Conservation (phyloP, 225 moss, liverwort and hornwort genomes). For the Takakia lepidozioides region DNA sequence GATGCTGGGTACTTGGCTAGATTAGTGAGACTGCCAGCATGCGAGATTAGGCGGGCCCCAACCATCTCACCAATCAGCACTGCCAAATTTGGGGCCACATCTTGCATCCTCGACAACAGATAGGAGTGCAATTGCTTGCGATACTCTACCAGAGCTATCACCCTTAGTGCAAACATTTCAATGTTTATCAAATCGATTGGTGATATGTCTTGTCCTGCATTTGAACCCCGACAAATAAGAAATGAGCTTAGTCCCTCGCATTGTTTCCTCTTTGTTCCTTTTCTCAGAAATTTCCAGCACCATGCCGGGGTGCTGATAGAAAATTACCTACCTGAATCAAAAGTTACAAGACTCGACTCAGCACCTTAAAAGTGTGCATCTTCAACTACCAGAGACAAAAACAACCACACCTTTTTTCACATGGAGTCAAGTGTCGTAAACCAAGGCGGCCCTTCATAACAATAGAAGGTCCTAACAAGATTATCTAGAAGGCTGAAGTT, state of each 20-base stretch:
- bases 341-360: not conserved
- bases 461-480: no score
- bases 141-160: constrained; percentile 75
- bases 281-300: no score
- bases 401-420: no score
- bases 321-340: no score
- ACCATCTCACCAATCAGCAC: constrained; percentile 96
- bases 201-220: constrained; percentile 89
- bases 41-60: constrained; percentile 90
- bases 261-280: no score
- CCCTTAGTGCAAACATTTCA: constrained; percentile 70
- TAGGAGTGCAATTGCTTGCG: constrained; percentile 90
- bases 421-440: no score
- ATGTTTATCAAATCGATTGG: constrained; percentile 93
- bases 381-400: not conserved
- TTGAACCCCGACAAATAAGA: no score
- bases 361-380: not conserved
- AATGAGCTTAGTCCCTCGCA: no score
- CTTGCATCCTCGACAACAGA: constrained; percentile 88
- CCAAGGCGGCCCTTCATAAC: no score
- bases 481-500: no score
- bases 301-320: no score
- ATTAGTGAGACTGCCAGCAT: constrained; percentile 92
- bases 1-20: constrained; percentile 94
- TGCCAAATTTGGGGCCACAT: constrained; percentile 88